These are phyloP conservation scores for Paraphoma chrysanthemicola DNA, from an alignment of 2,329 filamentous ascomycete genomes.

Conservation along the genomic window DNA sequence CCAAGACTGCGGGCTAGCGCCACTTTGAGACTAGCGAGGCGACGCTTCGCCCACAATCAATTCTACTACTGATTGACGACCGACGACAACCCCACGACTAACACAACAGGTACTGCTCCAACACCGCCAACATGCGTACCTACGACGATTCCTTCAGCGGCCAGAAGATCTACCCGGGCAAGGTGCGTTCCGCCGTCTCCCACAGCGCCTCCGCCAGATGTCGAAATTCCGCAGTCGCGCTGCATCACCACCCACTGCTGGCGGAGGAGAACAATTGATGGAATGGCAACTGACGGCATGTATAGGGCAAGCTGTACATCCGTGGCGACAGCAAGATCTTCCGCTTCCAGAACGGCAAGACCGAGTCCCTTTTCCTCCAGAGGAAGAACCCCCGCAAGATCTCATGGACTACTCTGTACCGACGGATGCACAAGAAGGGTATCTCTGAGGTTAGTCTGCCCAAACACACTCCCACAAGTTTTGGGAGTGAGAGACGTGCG, in stretches of 20 bases:
- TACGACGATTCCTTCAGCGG: slow-evolving; percentile 82
- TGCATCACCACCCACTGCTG: slow-evolving; percentile 17
- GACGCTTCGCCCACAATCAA: slow-evolving; percentile 15
- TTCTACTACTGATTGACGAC: slow-evolving; percentile 33
- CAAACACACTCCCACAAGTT: slow-evolving; percentile 6
- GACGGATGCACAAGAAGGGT: slow-evolving; percentile 99
- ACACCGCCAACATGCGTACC: slow-evolving; percentile 71
- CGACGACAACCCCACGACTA: slow-evolving; percentile 46
- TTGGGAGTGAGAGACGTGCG: slow-evolving; percentile 4
- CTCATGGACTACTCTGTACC: slow-evolving; percentile 97
- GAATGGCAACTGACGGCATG: slow-evolving; percentile 38
- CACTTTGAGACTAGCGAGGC: slow-evolving; percentile 3
- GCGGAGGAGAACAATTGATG: slow-evolving; percentile 16
- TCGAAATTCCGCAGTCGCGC: slow-evolving; percentile 31
- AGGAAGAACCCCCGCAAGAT: slow-evolving; percentile 99
- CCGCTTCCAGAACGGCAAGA: slow-evolving; percentile 99
- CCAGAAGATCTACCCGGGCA: slow-evolving; percentile 81
- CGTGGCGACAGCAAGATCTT: slow-evolving; percentile 99
- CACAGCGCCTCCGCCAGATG: slow-evolving; percentile 19
- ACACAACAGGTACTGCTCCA: slow-evolving; percentile 49
- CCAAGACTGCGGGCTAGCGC: slow-evolving; percentile 2
- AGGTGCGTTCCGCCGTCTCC: slow-evolving; percentile 62
- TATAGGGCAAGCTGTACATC: slow-evolving; percentile 98
- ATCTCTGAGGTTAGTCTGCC: slow-evolving; percentile 88
- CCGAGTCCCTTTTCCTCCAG: slow-evolving; percentile 99